phyloP scores from a whole-genome alignment of 257 asterid species.

The Fraxinus cuspidata region DNA sequence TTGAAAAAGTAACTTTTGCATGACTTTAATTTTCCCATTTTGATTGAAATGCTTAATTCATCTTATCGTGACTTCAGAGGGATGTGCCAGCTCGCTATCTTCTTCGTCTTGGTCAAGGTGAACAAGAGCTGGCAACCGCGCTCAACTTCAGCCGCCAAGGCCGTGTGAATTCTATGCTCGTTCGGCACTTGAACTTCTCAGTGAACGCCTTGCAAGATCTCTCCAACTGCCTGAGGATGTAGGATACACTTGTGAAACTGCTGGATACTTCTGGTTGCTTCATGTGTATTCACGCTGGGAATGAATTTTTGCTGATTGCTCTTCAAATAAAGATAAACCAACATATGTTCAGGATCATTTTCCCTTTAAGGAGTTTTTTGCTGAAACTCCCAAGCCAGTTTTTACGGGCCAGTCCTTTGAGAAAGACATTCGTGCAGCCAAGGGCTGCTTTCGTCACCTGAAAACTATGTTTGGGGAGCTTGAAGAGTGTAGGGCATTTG shows the following conservation, averaged over 20 bases:
- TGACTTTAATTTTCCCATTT: slow-evolving; percentile 6
- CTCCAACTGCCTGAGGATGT: slow-evolving; percentile 94
- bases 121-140: slow-evolving; percentile 96
- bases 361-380: slow-evolving; percentile 92
- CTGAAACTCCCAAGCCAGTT: slow-evolving; percentile 69
- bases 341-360: slow-evolving; percentile 73
- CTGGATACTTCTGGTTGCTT: slow-evolving; percentile 96
- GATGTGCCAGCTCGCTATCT: slow-evolving; percentile 99
- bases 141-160: slow-evolving; percentile 99
- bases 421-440: slow-evolving; percentile 87
- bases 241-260: slow-evolving; percentile 97
- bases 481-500: slow-evolving; percentile 98
- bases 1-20: background rate
- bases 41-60: slow-evolving; percentile 13
- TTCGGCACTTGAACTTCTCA: slow-evolving; percentile 88
- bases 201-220: slow-evolving; percentile 92
- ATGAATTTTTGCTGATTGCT: slow-evolving; percentile 75
- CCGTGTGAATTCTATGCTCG: slow-evolving; percentile 98
- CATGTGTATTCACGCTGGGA: slow-evolving; percentile 99
- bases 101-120: slow-evolving; percentile 99
- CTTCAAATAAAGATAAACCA: slow-evolving; percentile 66
- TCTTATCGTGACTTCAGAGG: slow-evolving; percentile 54
- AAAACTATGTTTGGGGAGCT: slow-evolving; percentile 97
- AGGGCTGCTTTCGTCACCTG: slow-evolving; percentile 92
- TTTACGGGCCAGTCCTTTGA: slow-evolving; percentile 74